These are phyloP conservation scores for Gossypium stocksii DNA, from an alignment of 345 rosid species.

Conservation along the genomic window DNA sequence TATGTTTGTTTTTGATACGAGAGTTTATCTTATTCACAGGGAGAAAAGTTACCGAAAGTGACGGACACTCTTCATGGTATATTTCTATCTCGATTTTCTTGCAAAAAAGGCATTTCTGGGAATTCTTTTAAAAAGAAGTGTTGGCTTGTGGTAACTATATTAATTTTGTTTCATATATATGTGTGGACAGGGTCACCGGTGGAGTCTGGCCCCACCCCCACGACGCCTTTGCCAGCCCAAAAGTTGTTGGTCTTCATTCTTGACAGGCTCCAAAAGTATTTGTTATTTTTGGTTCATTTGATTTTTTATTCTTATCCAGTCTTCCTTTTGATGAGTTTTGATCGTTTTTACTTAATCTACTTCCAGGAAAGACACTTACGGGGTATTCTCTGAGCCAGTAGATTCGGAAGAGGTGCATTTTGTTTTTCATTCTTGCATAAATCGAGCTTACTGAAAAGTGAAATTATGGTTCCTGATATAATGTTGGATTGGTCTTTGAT, in stretches of 20 bases:
- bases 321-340: slow-evolving; percentile 22
- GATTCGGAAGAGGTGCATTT: slow-evolving; percentile 73
- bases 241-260: slow-evolving; percentile 97
- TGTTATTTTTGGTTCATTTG: slow-evolving; percentile 25
- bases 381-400: slow-evolving; percentile 91
- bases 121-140: slow-evolving; percentile 19
- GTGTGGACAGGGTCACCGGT: slow-evolving; percentile 74
- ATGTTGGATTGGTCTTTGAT: slow-evolving; percentile 22
- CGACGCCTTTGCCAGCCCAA: slow-evolving; percentile 96
- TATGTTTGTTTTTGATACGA: slow-evolving; percentile 26
- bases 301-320: slow-evolving; percentile 8
- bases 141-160: slow-evolving; percentile 18
- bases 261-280: slow-evolving; percentile 96
- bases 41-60: slow-evolving; percentile 72
- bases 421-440: slow-evolving; percentile 12
- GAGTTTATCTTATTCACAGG: slow-evolving; percentile 52
- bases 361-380: slow-evolving; percentile 89
- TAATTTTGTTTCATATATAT: slow-evolving; percentile 32
- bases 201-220: slow-evolving; percentile 96
- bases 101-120: slow-evolving; percentile 35
- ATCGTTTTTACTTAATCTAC: slow-evolving; percentile 11
- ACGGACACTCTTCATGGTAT: slow-evolving; percentile 78
- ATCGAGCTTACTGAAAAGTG: neutral
- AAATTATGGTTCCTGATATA: slow-evolving; percentile 7
- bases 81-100: slow-evolving; percentile 29